Percentiles rank a stretch among this genome's conserved stretches.
Conservation (phyloP, 176 grass and related monocot genomes). For the Aegilops sharonensis region DNA sequence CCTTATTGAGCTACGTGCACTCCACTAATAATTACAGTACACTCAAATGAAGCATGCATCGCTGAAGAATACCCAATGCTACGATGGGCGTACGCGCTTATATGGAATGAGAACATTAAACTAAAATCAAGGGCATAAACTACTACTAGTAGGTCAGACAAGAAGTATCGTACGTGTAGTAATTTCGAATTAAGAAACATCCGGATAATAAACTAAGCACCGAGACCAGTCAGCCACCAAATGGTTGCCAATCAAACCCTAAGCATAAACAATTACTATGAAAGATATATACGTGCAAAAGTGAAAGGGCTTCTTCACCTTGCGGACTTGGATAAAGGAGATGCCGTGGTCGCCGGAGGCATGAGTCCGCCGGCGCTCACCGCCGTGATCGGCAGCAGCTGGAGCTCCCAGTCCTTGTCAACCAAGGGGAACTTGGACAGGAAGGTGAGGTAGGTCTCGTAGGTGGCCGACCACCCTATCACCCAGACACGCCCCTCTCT, state of each 20-base stretch:
- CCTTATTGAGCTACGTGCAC: neutral
- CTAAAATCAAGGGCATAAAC: neutral
- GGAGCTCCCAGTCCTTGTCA: constrained; percentile 93
- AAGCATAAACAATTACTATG: neutral
- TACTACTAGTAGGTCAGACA: neutral
- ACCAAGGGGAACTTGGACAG: constrained; percentile 84
- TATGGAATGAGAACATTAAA: neutral
- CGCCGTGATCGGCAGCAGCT: constrained; percentile 81
- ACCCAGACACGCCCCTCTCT: constrained; percentile 53
- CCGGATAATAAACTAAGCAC: neutral
- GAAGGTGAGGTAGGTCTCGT: constrained; percentile 91
- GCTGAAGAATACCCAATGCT: neutral
- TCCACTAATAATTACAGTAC: neutral
- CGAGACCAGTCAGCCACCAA: neutral
- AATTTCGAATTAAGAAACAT: neutral
- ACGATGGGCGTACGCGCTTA: constrained; percentile 9
- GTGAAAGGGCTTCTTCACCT: constrained; percentile 23
- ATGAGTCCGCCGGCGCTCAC: constrained; percentile 19
- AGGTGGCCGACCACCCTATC: constrained; percentile 89
- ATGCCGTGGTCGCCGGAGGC: neutral
- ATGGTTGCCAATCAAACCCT: constrained; percentile 1
- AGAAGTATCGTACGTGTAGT: too few species aligned
- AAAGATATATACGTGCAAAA: constrained; percentile 6
- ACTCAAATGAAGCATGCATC: neutral
- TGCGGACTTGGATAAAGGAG: constrained; percentile 44